Evolutionary conservation across 495 filamentous ascomycete genomes (phyloP).

Genomic region (Immersiella caudata): DNA sequence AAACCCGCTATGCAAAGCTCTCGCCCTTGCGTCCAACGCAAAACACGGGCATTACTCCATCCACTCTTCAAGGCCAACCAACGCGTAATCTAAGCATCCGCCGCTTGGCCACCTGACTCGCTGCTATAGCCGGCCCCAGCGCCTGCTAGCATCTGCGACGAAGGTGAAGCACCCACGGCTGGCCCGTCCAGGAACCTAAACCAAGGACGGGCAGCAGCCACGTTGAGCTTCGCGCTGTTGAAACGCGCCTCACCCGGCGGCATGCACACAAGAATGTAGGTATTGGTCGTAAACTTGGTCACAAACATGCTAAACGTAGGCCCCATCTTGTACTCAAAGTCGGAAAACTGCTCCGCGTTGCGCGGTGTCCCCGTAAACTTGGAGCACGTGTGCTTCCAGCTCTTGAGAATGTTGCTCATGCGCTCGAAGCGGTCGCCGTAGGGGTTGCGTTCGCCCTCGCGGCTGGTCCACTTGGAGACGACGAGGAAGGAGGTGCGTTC

Average conservation of each 20-base stretch:
- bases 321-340: conserved; percentile 58
- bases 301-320: conserved; percentile 86
- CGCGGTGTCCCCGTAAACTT: conserved; percentile 55
- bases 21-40: not conserved
- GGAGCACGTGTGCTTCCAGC: conserved; percentile 79
- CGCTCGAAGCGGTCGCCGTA: conserved; percentile 91
- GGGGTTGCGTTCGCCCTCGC: conserved; percentile 75
- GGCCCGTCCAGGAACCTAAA: conserved; percentile 64
- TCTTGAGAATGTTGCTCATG: conserved; percentile 94
- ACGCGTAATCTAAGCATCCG: not conserved
- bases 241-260: conserved; percentile 86
- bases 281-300: conserved; percentile 91
- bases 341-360: conserved; percentile 58
- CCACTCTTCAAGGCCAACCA: not conserved
- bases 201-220: conserved; percentile 77
- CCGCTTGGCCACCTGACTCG: not conserved
- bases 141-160: conserved; percentile 5
- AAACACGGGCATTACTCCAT: not conserved
- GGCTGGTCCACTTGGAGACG: conserved; percentile 79
- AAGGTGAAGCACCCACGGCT: conserved; percentile 16
- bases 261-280: conserved; percentile 88
- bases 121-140: not conserved
- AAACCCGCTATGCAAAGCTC: conserved; percentile 6
- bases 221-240: conserved; percentile 87
- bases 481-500: conserved; percentile 95